Conservation (phyloP, 352 stramenopile genomes). For the Phytophthora pistaciae region DNA sequence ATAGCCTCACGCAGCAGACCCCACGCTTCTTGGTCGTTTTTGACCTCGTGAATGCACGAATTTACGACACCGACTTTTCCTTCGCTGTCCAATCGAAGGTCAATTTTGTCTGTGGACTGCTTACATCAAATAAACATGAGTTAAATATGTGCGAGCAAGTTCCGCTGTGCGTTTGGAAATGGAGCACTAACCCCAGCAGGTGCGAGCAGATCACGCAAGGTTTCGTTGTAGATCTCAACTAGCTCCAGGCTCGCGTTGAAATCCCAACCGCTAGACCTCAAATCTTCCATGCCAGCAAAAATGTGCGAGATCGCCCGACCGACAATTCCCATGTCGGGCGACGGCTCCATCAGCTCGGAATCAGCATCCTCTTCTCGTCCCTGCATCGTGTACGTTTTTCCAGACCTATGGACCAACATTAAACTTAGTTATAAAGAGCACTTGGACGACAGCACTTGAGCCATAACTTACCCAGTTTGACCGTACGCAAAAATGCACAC, state of each 20-base stretch:
- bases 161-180: background rate
- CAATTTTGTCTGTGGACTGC: conserved; percentile 74
- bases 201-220: conserved; percentile 93
- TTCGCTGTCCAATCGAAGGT: conserved; percentile 72
- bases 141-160: background rate
- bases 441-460: background rate
- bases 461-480: conserved; percentile 70
- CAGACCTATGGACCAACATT: conserved; percentile 51
- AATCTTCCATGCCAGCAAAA: conserved; percentile 70
- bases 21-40: conserved; percentile 72
- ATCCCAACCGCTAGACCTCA: conserved; percentile 76
- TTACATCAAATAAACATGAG: conserved; percentile 4
- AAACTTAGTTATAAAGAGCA: background rate
- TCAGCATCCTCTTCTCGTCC: conserved; percentile 53
- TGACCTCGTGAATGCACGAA: conserved; percentile 63
- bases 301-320: conserved; percentile 83
- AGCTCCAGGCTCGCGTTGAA: conserved; percentile 86
- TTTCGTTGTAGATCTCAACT: conserved; percentile 99
- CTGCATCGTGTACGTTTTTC: conserved; percentile 92
- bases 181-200: conserved; percentile 48
- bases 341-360: conserved; percentile 48
- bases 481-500: conserved; percentile 97
- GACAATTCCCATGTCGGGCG: conserved; percentile 81
- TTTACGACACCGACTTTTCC: conserved; percentile 76
- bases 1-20: conserved; percentile 71